Percentiles rank a stretch among this genome's conserved stretches.
These are phyloP conservation scores for Elsinoe batatas DNA, from an alignment of 2,329 filamentous ascomycete species.

Conservation along the genomic window DNA sequence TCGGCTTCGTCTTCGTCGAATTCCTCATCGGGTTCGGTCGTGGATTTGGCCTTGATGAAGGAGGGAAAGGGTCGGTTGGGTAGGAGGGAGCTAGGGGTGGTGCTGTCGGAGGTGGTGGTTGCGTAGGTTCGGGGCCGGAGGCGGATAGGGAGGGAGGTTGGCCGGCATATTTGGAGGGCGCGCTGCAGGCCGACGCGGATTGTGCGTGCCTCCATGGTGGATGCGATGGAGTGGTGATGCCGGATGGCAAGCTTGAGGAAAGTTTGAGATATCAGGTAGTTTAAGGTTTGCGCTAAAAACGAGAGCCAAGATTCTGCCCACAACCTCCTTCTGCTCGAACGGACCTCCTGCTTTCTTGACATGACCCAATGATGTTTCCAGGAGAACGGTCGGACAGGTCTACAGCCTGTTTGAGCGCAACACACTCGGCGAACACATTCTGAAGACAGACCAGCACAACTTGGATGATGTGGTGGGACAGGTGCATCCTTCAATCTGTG, in stretches of 20 bases:
- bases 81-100: slow-evolving; percentile 19
- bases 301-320: too few species aligned
- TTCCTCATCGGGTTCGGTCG: slow-evolving; percentile 12
- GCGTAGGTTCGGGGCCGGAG: slow-evolving; percentile 22
- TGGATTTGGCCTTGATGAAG: slow-evolving; percentile 20
- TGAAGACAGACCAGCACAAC: too few species aligned
- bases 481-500: too few species aligned
- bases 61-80: slow-evolving; percentile 25
- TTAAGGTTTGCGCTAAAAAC: not conserved
- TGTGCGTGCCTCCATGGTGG: slow-evolving; percentile 23
- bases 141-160: slow-evolving; percentile 17
- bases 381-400: too few species aligned
- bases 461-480: too few species aligned
- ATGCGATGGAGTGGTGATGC: not conserved
- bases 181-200: slow-evolving; percentile 24
- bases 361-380: too few species aligned
- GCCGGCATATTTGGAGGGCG: slow-evolving; percentile 19
- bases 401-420: too few species aligned
- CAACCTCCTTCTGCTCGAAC: too few species aligned
- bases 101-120: slow-evolving; percentile 18
- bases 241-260: not conserved
- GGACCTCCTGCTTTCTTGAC: too few species aligned
- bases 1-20: slow-evolving; percentile 15
- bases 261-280: not conserved
- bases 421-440: too few species aligned